Conservation (phyloP, 2,329 filamentous ascomycete species). For the Helotiales sp. region DNA sequence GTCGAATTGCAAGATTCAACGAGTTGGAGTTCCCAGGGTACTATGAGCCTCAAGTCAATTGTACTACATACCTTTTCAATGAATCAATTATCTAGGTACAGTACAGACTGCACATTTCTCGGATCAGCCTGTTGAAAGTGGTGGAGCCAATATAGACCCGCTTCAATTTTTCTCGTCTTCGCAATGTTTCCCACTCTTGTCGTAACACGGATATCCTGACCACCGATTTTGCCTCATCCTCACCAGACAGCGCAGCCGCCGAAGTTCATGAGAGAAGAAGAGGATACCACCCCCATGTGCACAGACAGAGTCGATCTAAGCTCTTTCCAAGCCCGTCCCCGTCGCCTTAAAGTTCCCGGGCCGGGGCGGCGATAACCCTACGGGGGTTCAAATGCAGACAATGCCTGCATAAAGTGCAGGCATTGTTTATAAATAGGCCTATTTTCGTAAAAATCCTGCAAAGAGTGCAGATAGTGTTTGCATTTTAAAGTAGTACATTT, state of each 20-base stretch:
- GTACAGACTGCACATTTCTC: slow-evolving; percentile 4
- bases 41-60: background rate
- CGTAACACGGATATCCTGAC: background rate
- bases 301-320: background rate
- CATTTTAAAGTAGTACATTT: no score
- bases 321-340: background rate
- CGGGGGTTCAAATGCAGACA: no score
- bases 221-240: background rate
- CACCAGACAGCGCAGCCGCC: background rate
- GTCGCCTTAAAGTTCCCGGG: background rate
- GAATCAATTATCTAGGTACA: slow-evolving; percentile 5
- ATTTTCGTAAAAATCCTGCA: no score
- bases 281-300: background rate
- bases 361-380: background rate
- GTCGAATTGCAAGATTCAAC: slow-evolving; percentile 15
- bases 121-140: slow-evolving; percentile 2
- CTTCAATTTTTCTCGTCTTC: slow-evolving; percentile 4
- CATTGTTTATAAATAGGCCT: no score
- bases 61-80: slow-evolving; percentile 3
- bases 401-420: no score
- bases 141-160: slow-evolving; percentile 1
- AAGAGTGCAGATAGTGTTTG: no score
- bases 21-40: slow-evolving; percentile 5
- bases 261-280: background rate
- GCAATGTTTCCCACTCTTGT: slow-evolving; percentile 1